Conservation (phyloP, 2,329 filamentous ascomycete species). For the Xylaria sp. region DNA sequence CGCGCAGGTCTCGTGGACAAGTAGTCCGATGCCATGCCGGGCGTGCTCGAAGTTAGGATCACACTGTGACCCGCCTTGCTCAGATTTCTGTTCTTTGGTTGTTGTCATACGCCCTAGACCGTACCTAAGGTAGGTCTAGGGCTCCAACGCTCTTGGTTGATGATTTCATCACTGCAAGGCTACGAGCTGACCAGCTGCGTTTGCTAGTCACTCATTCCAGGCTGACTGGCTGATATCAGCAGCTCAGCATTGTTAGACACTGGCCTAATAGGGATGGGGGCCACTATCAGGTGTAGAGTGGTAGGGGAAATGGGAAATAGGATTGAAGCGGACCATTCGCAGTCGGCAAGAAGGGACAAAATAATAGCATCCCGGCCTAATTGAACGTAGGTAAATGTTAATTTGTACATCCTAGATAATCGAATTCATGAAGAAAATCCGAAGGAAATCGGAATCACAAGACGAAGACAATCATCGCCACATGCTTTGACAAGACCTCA, state of each 20-base stretch:
- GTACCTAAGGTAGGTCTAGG: constrained; percentile 13
- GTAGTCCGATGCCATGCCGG: constrained; percentile 11
- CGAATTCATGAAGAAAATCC: no score
- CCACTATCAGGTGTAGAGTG: no score
- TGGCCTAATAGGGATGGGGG: background rate
- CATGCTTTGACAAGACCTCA: no score
- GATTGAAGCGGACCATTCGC: no score
- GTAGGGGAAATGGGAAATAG: no score
- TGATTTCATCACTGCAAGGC: constrained; percentile 36
- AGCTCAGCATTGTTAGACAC: background rate
- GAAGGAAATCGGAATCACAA: no score
- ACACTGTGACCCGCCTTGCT: constrained; percentile 38
- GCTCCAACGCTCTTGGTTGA: constrained; percentile 31
- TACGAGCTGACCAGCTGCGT: background rate
- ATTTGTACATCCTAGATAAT: no score
- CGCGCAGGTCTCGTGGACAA: constrained; percentile 12
- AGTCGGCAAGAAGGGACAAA: no score
- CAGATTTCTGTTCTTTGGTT: constrained; percentile 55
- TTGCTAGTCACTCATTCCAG: background rate
- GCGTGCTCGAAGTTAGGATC: constrained; percentile 3
- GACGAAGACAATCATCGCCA: no score
- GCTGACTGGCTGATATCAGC: no score
- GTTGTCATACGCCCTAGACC: constrained; percentile 36
- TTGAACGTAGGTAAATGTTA: no score
- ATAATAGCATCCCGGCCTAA: no score